These are phyloP conservation scores for Nigrospora oryzae DNA, from an alignment of 2,329 filamentous ascomycete species.

Conservation along the genomic window DNA sequence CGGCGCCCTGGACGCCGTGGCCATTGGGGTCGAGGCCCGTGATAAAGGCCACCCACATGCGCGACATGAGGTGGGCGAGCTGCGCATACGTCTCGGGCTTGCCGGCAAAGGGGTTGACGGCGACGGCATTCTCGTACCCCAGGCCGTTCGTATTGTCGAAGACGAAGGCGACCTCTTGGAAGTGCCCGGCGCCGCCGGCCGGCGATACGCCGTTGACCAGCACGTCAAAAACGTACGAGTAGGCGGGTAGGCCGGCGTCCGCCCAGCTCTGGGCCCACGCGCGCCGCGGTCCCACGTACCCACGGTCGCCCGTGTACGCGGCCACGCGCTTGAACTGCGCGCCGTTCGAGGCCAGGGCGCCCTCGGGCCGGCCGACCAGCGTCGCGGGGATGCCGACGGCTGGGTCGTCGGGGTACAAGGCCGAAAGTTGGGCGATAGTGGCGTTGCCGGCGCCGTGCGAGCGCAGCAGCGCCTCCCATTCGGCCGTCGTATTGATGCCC, in stretches of 20 bases:
- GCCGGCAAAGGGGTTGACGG: slow-evolving; percentile 25
- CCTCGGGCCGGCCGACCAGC: slow-evolving; percentile 13
- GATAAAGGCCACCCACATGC: slow-evolving; percentile 43
- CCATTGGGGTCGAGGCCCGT: slow-evolving; percentile 34
- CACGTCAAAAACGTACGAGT: slow-evolving; percentile 31
- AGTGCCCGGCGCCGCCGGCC: slow-evolving; percentile 22
- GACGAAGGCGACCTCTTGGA: slow-evolving; percentile 42
- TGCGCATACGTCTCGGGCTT: slow-evolving; percentile 29
- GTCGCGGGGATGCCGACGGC: slow-evolving; percentile 37
- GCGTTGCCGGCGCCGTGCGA: slow-evolving; percentile 5
- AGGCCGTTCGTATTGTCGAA: slow-evolving; percentile 40
- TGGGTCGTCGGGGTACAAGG: slow-evolving; percentile 41
- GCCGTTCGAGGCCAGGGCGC: slow-evolving; percentile 26
- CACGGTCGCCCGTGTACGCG: slow-evolving; percentile 44
- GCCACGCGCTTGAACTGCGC: slow-evolving; percentile 44
- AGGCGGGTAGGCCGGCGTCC: slow-evolving; percentile 36
- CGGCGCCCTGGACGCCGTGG: neutral
- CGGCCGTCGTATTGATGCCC: slow-evolving; percentile 1
- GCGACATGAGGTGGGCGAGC: slow-evolving; percentile 37
- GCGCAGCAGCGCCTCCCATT: slow-evolving; percentile 4
- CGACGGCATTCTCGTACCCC: slow-evolving; percentile 26
- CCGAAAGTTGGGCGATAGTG: slow-evolving; percentile 25
- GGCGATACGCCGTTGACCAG: slow-evolving; percentile 15
- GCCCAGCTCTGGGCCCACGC: slow-evolving; percentile 44
- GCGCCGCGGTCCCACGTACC: slow-evolving; percentile 46